Percentiles rank a stretch among this genome's conserved stretches.
These are phyloP conservation scores for Colletotrichum noveboracense DNA, from an alignment of 2,329 filamentous ascomycete species.

Conservation along the genomic window DNA sequence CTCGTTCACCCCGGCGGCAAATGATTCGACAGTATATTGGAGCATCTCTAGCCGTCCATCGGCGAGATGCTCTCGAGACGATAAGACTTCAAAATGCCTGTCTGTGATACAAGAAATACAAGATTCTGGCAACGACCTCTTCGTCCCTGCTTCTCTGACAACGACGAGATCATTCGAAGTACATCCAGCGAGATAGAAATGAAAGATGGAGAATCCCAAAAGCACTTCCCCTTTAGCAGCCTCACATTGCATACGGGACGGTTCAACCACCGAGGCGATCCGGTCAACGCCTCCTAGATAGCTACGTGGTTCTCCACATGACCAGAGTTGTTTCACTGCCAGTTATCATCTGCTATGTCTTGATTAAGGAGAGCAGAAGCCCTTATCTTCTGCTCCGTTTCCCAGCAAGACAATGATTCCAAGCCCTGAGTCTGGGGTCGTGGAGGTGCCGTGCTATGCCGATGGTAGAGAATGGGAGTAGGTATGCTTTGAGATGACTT, in stretches of 20 bases:
- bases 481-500: background rate
- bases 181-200: background rate
- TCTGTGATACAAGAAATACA: background rate
- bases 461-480: background rate
- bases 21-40: background rate
- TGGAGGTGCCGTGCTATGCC: background rate
- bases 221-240: background rate
- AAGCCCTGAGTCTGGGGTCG: background rate
- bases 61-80: background rate
- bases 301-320: background rate
- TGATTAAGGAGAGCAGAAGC: accelerated
- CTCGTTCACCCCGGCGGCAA: background rate
- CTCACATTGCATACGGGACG: background rate
- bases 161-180: background rate
- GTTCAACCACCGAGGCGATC: background rate
- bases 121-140: background rate
- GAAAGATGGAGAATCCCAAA: background rate
- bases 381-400: background rate
- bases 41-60: background rate
- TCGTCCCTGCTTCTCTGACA: background rate
- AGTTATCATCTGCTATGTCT: background rate
- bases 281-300: background rate
- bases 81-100: background rate
- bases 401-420: background rate
- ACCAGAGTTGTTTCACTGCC: background rate